Evolutionary conservation across 129 eudicot genomes (phyloP).

Genomic region (Escallonia rubra): DNA sequence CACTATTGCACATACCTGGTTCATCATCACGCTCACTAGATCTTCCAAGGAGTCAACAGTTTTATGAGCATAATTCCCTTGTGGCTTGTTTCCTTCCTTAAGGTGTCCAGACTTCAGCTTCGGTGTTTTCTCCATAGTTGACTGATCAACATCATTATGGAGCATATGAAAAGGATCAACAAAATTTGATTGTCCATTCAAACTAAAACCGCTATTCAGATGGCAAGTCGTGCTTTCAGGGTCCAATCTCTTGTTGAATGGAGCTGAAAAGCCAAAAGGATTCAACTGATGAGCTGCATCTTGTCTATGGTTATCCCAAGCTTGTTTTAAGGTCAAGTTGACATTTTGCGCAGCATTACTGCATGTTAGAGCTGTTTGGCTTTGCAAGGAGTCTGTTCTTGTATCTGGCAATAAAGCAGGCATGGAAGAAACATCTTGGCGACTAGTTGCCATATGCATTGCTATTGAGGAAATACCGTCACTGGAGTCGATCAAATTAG

Average conservation of each 20-base stretch:
- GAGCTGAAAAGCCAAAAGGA: constrained; percentile 3
- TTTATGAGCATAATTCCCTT: background rate
- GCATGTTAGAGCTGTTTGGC: constrained; percentile 8
- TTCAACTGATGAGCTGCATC: constrained; percentile 1
- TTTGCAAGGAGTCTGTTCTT: background rate
- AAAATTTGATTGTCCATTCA: background rate
- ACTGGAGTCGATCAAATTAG: background rate
- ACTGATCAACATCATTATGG: constrained; percentile 3
- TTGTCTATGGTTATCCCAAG: constrained; percentile 1
- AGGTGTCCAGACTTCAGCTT: constrained; percentile 6
- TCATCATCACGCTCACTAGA: constrained; percentile 19
- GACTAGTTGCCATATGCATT: background rate
- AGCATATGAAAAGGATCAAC: constrained; percentile 1
- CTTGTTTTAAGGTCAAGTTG: background rate
- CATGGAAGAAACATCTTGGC: constrained; percentile 5
- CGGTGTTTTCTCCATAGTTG: constrained; percentile 2
- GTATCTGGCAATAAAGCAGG: background rate
- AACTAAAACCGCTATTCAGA: background rate
- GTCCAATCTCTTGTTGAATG: constrained; percentile 8
- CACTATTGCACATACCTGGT: constrained; percentile 2
- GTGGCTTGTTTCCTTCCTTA: background rate
- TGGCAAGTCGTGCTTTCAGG: background rate
- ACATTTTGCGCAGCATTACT: background rate
- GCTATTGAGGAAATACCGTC: background rate
- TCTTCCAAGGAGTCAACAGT: constrained; percentile 18